Conservation (phyloP, 1,284 basidiomycete genomes). For the Quambalaria eucalypti region DNA sequence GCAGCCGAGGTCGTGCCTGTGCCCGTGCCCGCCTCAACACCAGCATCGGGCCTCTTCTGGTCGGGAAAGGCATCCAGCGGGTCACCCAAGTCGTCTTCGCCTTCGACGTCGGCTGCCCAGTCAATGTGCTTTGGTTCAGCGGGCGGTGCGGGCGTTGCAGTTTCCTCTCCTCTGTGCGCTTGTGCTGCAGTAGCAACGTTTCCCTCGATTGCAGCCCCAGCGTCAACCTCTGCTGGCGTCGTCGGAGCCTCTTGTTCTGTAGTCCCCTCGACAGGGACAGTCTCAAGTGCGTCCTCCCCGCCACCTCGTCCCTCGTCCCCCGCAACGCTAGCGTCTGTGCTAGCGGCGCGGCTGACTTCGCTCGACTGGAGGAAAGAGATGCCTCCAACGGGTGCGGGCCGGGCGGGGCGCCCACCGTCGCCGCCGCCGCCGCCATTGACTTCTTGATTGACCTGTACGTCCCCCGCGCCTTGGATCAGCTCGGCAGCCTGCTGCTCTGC, state of each 20-base stretch:
- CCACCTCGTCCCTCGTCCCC: neutral
- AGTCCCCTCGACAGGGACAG: too few relatives aligned
- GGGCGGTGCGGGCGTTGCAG: neutral
- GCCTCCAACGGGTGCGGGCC: neutral
- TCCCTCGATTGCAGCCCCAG: neutral
- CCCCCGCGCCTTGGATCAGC: too few relatives aligned
- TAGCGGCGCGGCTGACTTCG: slow-evolving; percentile 4
- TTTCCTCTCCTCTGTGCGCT: too few relatives aligned
- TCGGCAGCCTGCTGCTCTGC: too few relatives aligned
- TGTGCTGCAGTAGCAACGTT: neutral
- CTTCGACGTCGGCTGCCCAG: neutral
- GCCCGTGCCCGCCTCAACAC: neutral
- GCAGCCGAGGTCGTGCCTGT: neutral
- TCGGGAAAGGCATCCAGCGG: neutral
- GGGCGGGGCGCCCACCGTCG: too few relatives aligned
- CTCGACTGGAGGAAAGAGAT: slow-evolving; percentile 7
- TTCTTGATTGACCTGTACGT: too few relatives aligned
- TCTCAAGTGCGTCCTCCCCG: too few relatives aligned
- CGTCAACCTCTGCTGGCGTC: neutral
- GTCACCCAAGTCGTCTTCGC: neutral
- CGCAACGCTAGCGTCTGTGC: neutral
- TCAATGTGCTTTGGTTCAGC: neutral
- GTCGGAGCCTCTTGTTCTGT: too few relatives aligned
- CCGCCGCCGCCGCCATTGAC: too few relatives aligned
- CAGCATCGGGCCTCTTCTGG: neutral